Percentiles rank a stretch among this genome's conserved stretches.
Conservation (phyloP, 75 land plant genomes). For the Sequoia sempervirens region DNA sequence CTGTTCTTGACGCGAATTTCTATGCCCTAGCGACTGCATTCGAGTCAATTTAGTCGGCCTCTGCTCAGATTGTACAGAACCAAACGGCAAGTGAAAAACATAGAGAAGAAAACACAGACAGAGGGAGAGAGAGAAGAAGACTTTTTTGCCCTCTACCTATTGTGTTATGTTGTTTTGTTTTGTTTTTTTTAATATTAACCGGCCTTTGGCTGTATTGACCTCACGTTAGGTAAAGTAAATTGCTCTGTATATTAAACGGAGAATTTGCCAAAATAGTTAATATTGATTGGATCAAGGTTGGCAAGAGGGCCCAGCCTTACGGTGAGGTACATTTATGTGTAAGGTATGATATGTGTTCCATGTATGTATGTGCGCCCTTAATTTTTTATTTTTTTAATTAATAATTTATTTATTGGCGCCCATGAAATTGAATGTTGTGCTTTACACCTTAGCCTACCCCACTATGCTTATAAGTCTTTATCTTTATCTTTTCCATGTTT, state of each 20-base stretch:
- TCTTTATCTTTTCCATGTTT: neutral
- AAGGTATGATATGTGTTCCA: too few species aligned
- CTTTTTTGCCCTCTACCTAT: neutral
- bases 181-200: neutral
- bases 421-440: neutral
- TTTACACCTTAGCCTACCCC: neutral
- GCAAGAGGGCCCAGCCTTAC: neutral
- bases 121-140: neutral
- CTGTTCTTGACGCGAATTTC: neutral
- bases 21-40: neutral
- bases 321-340: neutral
- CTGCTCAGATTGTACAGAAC: neutral
- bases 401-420: neutral
- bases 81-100: neutral
- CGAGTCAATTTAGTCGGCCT: neutral
- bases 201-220: neutral
- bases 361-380: neutral
- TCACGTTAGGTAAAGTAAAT: neutral
- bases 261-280: neutral
- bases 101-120: neutral
- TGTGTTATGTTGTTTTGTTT: too few species aligned
- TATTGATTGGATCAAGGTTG: constrained; percentile 2
- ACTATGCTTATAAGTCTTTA: too few species aligned
- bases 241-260: neutral
- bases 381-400: too few species aligned